Percentiles rank a stretch among this genome's conserved stretches.
These are phyloP conservation scores for Colletotrichum lindemuthianum DNA, from an alignment of 2,329 filamentous ascomycete genomes.

Conservation along the genomic window DNA sequence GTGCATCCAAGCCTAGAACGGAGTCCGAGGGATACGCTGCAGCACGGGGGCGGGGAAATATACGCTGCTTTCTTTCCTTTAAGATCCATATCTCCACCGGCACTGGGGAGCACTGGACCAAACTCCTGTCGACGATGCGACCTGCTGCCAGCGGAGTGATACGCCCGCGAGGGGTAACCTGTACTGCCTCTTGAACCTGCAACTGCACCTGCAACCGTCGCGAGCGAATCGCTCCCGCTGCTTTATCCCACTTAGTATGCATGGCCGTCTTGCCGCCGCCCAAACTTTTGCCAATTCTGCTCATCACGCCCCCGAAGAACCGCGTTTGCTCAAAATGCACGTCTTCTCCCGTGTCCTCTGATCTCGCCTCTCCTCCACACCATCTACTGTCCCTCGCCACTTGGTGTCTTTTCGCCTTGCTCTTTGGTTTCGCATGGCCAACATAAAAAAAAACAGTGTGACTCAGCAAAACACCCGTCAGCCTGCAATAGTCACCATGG, in stretches of 20 bases:
- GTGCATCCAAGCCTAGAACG: not conserved
- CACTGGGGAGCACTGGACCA: not conserved
- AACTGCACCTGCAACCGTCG: not conserved
- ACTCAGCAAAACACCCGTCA: not conserved
- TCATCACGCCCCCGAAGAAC: conserved; percentile 13
- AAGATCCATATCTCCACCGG: conserved; percentile 17
- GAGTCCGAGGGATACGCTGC: not conserved
- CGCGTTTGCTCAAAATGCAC: conserved; percentile 24
- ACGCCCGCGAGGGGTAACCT: not conserved
- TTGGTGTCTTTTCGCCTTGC: not conserved
- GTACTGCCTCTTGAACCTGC: not conserved
- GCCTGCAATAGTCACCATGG: conserved; percentile 41
- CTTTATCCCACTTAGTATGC: not conserved
- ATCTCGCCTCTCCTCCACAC: not conserved
- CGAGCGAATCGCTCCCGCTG: not conserved
- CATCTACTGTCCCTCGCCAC: not conserved
- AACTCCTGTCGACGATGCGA: conserved; percentile 9
- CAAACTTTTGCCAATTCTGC: conserved; percentile 16
- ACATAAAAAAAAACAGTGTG: not conserved
- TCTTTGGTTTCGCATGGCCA: not conserved
- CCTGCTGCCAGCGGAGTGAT: conserved; percentile 11
- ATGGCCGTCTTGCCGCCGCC: conserved; percentile 21
- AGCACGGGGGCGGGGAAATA: conserved; percentile 19
- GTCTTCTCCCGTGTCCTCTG: conserved; percentile 16
- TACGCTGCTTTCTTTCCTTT: not conserved